phyloP scores from a whole-genome alignment of 1,284 basidiomycete genomes.

The Pholiota adiposa region DNA sequence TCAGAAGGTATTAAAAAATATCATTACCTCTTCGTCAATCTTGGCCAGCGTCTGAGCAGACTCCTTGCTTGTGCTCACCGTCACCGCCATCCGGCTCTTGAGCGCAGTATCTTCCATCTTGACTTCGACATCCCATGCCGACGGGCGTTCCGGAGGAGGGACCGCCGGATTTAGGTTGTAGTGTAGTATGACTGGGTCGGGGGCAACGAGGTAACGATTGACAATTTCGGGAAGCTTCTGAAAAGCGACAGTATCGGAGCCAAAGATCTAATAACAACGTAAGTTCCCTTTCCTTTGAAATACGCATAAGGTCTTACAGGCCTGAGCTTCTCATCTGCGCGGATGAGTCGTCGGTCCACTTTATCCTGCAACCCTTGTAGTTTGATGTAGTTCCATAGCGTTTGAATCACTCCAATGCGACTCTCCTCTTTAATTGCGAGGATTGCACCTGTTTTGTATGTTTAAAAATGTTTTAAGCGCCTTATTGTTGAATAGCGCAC shows the following conservation, averaged over 20 bases:
- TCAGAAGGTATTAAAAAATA: slow-evolving; percentile 11
- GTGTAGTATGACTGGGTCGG: slow-evolving; percentile 86
- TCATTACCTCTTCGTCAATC: slow-evolving; percentile 83
- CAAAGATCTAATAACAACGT: slow-evolving; percentile 60
- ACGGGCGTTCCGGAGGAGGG: slow-evolving; percentile 63
- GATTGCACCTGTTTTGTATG: slow-evolving; percentile 49
- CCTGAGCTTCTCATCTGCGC: slow-evolving; percentile 75
- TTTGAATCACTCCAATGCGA: slow-evolving; percentile 79
- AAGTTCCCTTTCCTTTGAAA: background rate
- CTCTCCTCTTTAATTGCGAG: slow-evolving; percentile 89
- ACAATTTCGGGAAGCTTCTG: slow-evolving; percentile 87
- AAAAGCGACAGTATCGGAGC: slow-evolving; percentile 69
- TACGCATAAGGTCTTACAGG: slow-evolving; percentile 47
- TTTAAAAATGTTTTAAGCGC: background rate
- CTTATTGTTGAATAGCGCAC: slow-evolving; percentile 37
- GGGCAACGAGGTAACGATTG: slow-evolving; percentile 78
- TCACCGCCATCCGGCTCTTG: slow-evolving; percentile 81
- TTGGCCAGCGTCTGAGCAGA: slow-evolving; percentile 70
- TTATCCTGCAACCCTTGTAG: slow-evolving; percentile 88
- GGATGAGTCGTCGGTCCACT: slow-evolving; percentile 80
- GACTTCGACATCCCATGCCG: slow-evolving; percentile 88
- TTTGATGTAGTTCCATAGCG: slow-evolving; percentile 95
- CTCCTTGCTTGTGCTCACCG: slow-evolving; percentile 74
- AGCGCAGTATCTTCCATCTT: slow-evolving; percentile 84
- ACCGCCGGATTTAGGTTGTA: slow-evolving; percentile 70